Conservation (phyloP, 73 alveolate species). For the Symbiodinium pilosum region DNA sequence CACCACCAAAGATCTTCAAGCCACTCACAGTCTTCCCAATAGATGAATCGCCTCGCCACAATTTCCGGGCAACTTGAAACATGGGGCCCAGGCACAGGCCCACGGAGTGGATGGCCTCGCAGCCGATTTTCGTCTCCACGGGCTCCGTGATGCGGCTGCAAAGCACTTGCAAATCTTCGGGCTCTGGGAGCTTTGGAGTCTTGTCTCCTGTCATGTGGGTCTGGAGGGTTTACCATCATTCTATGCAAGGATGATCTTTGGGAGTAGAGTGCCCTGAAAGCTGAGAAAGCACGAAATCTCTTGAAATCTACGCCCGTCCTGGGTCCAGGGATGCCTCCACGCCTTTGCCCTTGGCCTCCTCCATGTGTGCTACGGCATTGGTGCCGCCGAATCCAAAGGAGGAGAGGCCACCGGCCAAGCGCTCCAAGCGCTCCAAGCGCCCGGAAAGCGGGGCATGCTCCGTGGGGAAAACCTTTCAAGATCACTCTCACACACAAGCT, state of each 20-base stretch:
- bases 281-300: too few species aligned
- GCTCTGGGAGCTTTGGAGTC: too few species aligned
- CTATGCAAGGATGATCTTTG: too few species aligned
- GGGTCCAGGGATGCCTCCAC: conserved; percentile 90
- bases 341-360: conserved; percentile 18
- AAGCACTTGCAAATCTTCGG: conserved; percentile 41
- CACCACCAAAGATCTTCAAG: conserved; percentile 75
- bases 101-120: conserved; percentile 80
- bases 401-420: conserved; percentile 67
- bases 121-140: conserved; percentile 56
- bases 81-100: conserved; percentile 79
- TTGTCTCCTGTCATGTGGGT: too few species aligned
- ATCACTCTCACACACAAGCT: background rate
- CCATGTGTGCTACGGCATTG: conserved; percentile 33
- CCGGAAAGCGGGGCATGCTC: conserved; percentile 53
- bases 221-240: too few species aligned
- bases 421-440: conserved; percentile 9
- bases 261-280: too few species aligned
- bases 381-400: conserved; percentile 94
- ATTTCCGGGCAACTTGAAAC: conserved; percentile 75
- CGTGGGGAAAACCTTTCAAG: conserved; percentile 38
- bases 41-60: conserved; percentile 72
- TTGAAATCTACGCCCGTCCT: too few species aligned
- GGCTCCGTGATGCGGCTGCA: conserved; percentile 78
- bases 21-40: conserved; percentile 74